Evolutionary conservation across 345 rosid species (phyloP).

Genomic region (Hibiscus trionum): DNA sequence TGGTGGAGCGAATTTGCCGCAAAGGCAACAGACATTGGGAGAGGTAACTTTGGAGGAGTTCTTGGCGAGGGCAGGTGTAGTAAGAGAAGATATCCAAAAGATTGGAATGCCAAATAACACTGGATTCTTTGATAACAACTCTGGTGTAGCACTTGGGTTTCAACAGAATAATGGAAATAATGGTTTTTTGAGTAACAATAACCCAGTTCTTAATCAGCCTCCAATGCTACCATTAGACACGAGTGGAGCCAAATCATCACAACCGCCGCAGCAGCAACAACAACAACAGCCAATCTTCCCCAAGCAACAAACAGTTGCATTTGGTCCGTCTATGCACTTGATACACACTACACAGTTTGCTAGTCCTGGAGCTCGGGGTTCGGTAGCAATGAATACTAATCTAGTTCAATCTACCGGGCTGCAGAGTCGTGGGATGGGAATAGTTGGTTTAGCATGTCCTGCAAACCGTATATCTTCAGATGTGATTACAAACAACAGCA

Average conservation of each 20-base stretch:
- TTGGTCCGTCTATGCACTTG: conserved; percentile 40
- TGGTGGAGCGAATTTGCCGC: conserved; percentile 37
- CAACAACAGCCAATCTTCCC: conserved; percentile 45
- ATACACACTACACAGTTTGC: conserved; percentile 29
- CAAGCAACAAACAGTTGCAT: conserved; percentile 55
- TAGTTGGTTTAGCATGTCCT: conserved; percentile 54
- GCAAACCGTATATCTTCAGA: conserved; percentile 51
- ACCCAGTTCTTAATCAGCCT: conserved; percentile 34
- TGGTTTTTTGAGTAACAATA: conserved; percentile 31
- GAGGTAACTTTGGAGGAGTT: conserved; percentile 95
- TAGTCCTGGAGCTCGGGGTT: conserved; percentile 38
- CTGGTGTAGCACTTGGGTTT: conserved; percentile 41
- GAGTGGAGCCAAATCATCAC: conserved; percentile 34
- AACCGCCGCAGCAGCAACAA: conserved; percentile 17
- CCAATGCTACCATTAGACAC: conserved; percentile 38
- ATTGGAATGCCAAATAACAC: conserved; percentile 30
- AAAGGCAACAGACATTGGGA: conserved; percentile 54
- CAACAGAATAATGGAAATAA: conserved; percentile 50
- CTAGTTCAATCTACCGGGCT: conserved; percentile 29
- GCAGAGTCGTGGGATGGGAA: conserved; percentile 36
- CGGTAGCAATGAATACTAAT: conserved; percentile 34
- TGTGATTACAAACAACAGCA: conserved; percentile 41
- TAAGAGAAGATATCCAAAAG: conserved; percentile 61
- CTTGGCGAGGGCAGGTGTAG: conserved; percentile 74
- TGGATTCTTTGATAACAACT: conserved; percentile 42